A percentile compares a stretch with the other conserved stretches of the same genome.
Conservation (phyloP, 495 filamentous ascomycete species). For the Aspergillus affinis region DNA sequence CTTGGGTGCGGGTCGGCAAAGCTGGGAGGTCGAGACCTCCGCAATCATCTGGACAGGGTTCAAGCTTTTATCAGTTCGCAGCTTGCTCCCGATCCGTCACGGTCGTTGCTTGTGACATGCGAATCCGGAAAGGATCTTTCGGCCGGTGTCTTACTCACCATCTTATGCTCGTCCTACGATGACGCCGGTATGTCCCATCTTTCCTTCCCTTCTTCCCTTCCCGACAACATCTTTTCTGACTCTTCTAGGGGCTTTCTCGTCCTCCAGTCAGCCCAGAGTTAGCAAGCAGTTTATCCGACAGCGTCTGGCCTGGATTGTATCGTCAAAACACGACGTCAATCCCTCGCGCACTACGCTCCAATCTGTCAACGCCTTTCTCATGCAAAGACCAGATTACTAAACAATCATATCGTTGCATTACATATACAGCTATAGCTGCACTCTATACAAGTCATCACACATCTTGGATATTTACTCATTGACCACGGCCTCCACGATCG, state of each 20-base stretch:
- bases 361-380: constrained; percentile 84
- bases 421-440: not conserved
- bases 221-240: constrained; percentile 30
- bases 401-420: not conserved
- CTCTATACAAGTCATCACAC: constrained; percentile 8
- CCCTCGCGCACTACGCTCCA: constrained; percentile 79
- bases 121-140: constrained; percentile 66
- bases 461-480: constrained; percentile 36
- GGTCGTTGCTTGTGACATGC: constrained; percentile 56
- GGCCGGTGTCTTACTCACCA: constrained; percentile 57
- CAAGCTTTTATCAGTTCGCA: constrained; percentile 46
- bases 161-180: constrained; percentile 62
- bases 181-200: constrained; percentile 47
- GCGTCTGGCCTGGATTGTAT: constrained; percentile 75
- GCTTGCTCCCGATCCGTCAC: constrained; percentile 28
- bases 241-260: constrained; percentile 27
- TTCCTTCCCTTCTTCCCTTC: not conserved
- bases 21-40: constrained; percentile 71
- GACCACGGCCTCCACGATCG: constrained; percentile 52
- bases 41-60: constrained; percentile 57
- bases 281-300: constrained; percentile 76
- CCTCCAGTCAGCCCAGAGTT: constrained; percentile 35
- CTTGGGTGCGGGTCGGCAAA: constrained; percentile 67
- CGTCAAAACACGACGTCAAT: constrained; percentile 70
- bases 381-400: constrained; percentile 51